phyloP scores from a whole-genome alignment of 2,329 filamentous ascomycete genomes.

The Pestalotiopsis sp. region DNA sequence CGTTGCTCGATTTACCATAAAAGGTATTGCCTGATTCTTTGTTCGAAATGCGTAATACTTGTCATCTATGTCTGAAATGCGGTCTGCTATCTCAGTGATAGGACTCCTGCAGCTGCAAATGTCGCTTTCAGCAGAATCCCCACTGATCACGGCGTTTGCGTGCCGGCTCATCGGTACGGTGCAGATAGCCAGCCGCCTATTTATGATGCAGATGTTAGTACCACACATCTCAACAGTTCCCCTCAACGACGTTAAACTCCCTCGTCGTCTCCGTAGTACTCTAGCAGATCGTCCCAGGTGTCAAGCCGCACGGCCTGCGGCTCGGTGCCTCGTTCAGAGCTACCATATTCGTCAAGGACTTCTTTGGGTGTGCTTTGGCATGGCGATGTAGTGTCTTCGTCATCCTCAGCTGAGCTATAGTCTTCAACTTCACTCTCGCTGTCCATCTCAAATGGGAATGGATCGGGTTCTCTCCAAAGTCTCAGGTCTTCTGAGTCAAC shows the following conservation, averaged over 20 bases:
- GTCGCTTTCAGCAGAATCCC: background rate
- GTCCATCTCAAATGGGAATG: background rate
- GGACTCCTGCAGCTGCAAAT: background rate
- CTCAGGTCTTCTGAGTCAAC: background rate
- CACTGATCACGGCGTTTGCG: too few relatives aligned
- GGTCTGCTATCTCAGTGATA: background rate
- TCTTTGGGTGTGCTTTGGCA: background rate
- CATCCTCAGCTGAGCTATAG: background rate
- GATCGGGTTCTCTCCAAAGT: background rate
- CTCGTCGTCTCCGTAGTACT: background rate
- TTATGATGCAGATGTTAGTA: too few relatives aligned
- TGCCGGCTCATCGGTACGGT: too few relatives aligned
- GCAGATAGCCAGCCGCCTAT: too few relatives aligned
- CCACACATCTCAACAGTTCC: too few relatives aligned
- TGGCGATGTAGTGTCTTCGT: too few relatives aligned
- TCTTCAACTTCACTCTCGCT: background rate
- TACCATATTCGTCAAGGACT: background rate
- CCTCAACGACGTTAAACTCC: background rate
- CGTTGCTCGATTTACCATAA: background rate
- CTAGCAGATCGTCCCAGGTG: background rate
- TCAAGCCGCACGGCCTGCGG: too few relatives aligned
- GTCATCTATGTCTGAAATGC: background rate
- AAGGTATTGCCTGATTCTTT: background rate
- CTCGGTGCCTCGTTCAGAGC: background rate
- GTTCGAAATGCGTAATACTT: background rate